Evolutionary conservation across 1,284 basidiomycete genomes (phyloP), one percentile per base, ranked within the genome.

Genomic region (Neotropicomus parvogracilis): DNA sequence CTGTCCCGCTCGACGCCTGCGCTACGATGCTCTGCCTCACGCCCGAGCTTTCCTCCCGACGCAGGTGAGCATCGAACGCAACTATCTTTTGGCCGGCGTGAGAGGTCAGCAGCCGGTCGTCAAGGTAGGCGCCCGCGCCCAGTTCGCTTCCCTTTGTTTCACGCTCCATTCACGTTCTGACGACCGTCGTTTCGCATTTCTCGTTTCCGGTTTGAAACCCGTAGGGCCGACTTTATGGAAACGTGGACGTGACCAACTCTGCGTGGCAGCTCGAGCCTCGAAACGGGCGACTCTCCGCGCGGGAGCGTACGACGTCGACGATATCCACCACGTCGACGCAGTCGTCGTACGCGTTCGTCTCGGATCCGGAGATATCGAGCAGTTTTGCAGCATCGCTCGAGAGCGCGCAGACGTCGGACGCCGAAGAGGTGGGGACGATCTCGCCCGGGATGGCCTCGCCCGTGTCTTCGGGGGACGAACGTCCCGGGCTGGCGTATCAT

Each of bases 251-350:
- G 3, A 59, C 73, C 11, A 79, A 72, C 38, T 88, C 84, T 2
- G 71, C 80, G 19, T 89, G 87, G 87, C 84, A 88, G 59, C 77
- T 90, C 20, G 87, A 89, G 62, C 79, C 81, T n/a, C 77, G 75
- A 26, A 65, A 70, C 14, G 71, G 75, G 24, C 71, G 72, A 12
- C 70, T 74, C 38, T 76, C 78, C 0, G 69, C 73, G 13, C 72
- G 87, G 56, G 83, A 83, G 52, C 80, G 86, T 19, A 88, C 86
- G 0, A 80, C 79, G 3, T 89, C 87, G 16, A 81, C 83, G 4
- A 73, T 81, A 6, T 88, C 86, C 3, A 85, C 85, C 6, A 68
- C 80, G 0, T 89, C 86, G 7, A 84, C 83, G 0, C 84, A 80
- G 33, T 89, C 87, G 9, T 89, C 86, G 0, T 89, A 82, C 56